phyloP scores from a whole-genome alignment of 306 rosid species.

The Erythrophleum fordii region DNA sequence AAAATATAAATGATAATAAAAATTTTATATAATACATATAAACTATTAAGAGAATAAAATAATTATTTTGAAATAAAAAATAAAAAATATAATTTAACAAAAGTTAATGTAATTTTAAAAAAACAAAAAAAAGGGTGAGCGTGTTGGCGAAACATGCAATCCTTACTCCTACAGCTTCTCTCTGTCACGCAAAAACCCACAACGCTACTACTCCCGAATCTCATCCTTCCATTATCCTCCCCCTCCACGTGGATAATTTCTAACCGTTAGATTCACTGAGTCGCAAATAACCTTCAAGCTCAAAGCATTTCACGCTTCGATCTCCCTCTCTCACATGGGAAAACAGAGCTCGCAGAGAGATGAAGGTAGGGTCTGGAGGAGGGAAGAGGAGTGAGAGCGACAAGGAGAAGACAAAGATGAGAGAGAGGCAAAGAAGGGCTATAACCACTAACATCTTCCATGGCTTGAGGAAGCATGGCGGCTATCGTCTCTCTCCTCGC shows the following conservation, averaged over 20 bases:
- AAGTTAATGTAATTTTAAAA: no score
- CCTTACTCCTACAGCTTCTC: not conserved
- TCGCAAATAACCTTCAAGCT: not conserved
- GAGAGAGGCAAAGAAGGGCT: conserved; percentile 61
- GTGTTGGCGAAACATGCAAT: no score
- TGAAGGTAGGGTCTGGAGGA: conserved; percentile 26
- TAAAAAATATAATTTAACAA: no score
- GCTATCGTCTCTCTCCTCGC: conserved; percentile 53
- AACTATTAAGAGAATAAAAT: no score
- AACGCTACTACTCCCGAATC: not conserved
- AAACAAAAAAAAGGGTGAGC: no score
- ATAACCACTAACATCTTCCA: conserved; percentile 62
- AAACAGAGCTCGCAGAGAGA: not conserved
- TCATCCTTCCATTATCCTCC: not conserved
- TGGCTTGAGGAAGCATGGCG: conserved; percentile 58
- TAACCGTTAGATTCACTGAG: not conserved
- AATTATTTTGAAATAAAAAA: no score
- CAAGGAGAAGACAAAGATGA: conserved; percentile 61
- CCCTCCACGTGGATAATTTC: not conserved
- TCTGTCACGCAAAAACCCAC: not conserved
- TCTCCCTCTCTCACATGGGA: not conserved
- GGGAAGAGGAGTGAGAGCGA: conserved; percentile 48
- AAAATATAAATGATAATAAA: no score
- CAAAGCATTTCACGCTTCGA: not conserved
- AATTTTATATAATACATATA: no score